These are phyloP conservation scores for Ramaria rubella DNA, from an alignment of 768 basidiomycete species.

Conservation along the genomic window DNA sequence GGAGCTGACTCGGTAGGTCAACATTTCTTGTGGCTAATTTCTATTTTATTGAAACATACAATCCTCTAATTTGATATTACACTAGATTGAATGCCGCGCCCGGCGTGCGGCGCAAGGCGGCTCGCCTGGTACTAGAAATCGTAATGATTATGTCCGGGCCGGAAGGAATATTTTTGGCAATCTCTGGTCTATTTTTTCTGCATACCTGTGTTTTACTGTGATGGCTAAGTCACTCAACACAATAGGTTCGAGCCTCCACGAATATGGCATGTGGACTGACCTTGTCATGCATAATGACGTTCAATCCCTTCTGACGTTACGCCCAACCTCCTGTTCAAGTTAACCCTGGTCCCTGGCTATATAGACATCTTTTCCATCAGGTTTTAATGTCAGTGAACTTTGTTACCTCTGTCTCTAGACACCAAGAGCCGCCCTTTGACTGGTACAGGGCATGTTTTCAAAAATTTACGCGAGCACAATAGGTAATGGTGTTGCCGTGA, in stretches of 20 bases:
- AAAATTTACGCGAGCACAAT: too few species aligned
- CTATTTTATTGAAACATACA: not conserved
- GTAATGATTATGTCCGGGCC: too few species aligned
- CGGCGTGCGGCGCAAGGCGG: not conserved
- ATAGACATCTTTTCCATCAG: too few species aligned
- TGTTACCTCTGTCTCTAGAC: too few species aligned
- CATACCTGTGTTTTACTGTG: not conserved
- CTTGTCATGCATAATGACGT: not conserved
- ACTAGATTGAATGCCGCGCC: not conserved
- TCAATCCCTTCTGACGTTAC: not conserved
- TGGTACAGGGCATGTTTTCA: too few species aligned
- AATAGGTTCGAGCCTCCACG: too few species aligned
- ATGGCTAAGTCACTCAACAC: too few species aligned
- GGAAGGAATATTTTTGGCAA: too few species aligned
- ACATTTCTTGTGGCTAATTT: not conserved
- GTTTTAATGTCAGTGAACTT: too few species aligned
- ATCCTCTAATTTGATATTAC: not conserved
- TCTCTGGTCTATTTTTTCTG: not conserved
- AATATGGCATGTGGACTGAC: not conserved
- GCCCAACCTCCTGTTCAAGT: not conserved
- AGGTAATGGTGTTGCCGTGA: too few species aligned
- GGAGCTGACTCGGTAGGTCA: not conserved
- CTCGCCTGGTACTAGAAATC: not conserved
- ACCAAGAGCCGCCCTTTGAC: too few species aligned
- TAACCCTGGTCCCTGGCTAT: too few species aligned